phyloP scores from a whole-genome alignment of 2,329 filamentous ascomycete species.

The Ophiocordyceps camponoti-saundersi region DNA sequence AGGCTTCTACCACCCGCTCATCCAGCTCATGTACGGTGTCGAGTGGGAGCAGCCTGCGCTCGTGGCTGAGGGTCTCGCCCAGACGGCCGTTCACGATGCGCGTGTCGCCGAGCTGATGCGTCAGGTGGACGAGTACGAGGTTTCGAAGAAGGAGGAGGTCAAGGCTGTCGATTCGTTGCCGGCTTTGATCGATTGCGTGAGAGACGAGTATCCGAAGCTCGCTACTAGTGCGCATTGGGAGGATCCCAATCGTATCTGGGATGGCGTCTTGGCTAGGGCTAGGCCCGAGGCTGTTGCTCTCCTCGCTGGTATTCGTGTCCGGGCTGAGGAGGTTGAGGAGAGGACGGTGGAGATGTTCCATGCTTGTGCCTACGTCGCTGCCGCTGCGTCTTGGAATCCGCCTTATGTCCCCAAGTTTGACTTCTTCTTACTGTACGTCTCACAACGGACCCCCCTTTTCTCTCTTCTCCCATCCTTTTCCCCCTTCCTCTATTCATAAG shows the following conservation, averaged over 20 bases:
- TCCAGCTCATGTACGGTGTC: conserved; percentile 72
- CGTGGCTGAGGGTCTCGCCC: conserved; percentile 63
- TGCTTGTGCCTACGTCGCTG: conserved; percentile 30
- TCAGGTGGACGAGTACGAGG: conserved; percentile 29
- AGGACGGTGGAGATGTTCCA: conserved; percentile 51
- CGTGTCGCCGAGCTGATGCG: conserved; percentile 38
- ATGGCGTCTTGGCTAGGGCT: conserved; percentile 50
- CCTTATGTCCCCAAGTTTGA: conserved; percentile 57
- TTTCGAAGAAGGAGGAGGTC: conserved; percentile 4
- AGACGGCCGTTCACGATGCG: conserved; percentile 51
- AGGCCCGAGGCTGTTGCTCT: conserved; percentile 44
- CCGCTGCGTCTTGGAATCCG: conserved; percentile 42
- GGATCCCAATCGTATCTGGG: conserved; percentile 47
- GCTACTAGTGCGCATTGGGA: conserved; percentile 24
- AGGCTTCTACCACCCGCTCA: conserved; percentile 60
- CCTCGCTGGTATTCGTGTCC: conserved; percentile 40
- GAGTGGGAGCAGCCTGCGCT: conserved; percentile 72
- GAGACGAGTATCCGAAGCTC: conserved; percentile 35
- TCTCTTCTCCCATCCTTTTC: no score
- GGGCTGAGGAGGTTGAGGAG: conserved; percentile 37
- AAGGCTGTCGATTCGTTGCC: conserved; percentile 14
- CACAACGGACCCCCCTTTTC: no score
- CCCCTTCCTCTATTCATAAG: neutral
- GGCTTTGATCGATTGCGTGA: conserved; percentile 43
- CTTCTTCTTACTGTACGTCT: conserved; percentile 49